phyloP scores from a whole-genome alignment of 352 stramenopile genomes.

The Pseudoperonospora humuli region DNA sequence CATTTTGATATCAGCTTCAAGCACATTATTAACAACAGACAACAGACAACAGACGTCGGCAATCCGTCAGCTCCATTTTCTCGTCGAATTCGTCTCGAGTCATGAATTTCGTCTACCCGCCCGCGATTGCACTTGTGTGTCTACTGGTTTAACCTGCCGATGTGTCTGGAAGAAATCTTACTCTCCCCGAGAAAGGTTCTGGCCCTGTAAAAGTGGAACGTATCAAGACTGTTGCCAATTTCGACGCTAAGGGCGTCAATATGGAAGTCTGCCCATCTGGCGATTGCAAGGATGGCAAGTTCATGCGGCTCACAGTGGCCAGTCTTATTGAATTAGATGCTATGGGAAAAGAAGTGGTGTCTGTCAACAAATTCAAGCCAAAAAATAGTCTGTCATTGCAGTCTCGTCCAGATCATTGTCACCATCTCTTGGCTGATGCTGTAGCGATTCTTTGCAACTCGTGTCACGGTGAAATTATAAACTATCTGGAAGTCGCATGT shows the following conservation, averaged over 20 bases:
- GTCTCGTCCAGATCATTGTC: too few relatives aligned
- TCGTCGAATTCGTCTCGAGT: too few relatives aligned
- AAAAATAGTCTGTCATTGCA: too few relatives aligned
- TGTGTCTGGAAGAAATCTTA: constrained; percentile 7
- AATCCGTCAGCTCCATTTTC: too few relatives aligned
- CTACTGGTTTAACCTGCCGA: constrained; percentile 1
- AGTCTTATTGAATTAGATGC: constrained; percentile 26
- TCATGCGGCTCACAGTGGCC: constrained; percentile 81
- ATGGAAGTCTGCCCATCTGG: constrained; percentile 37
- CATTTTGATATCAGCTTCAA: too few relatives aligned
- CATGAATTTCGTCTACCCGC: constrained; percentile 18
- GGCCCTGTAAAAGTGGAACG: neutral
- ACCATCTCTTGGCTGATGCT: too few relatives aligned
- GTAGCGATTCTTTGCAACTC: too few relatives aligned
- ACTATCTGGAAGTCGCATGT: too few relatives aligned
- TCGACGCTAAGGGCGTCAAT: constrained; percentile 21
- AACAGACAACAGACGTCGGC: too few relatives aligned
- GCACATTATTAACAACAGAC: too few relatives aligned
- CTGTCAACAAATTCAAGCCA: constrained; percentile 20
- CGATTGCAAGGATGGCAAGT: constrained; percentile 80
- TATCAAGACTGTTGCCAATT: constrained; percentile 32
- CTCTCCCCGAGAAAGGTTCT: neutral
- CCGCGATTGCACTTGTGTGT: constrained; percentile 6
- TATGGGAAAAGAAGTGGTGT: constrained; percentile 1
- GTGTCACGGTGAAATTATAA: too few relatives aligned